Conservation (phyloP, 2,329 filamentous ascomycete species). For the Xylariaceae sp. region DNA sequence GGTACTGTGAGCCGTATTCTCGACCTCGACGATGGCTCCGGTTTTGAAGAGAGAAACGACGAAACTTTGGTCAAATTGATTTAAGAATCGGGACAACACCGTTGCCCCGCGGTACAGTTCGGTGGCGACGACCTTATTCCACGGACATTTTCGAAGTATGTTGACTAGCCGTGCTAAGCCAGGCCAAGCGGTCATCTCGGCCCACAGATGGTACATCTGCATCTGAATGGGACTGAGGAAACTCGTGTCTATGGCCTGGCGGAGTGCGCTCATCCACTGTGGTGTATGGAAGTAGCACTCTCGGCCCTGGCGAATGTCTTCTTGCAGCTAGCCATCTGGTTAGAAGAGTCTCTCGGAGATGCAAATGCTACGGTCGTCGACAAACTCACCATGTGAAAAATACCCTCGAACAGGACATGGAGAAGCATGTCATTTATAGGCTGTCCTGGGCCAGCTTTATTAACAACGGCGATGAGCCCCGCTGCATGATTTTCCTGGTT, state of each 20-base stretch:
- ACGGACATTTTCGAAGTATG: slow-evolving; percentile 19
- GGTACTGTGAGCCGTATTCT: slow-evolving; percentile 20
- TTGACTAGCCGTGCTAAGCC: slow-evolving; percentile 24
- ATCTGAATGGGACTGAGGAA: slow-evolving; percentile 18
- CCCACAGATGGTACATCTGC: slow-evolving; percentile 25
- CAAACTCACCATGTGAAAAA: slow-evolving; percentile 28
- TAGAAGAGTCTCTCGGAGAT: slow-evolving; percentile 5
- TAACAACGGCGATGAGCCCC: slow-evolving; percentile 28
- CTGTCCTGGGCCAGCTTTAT: slow-evolving; percentile 22
- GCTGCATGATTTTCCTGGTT: slow-evolving; percentile 29
- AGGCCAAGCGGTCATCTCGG: slow-evolving; percentile 28
- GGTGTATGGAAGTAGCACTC: slow-evolving; percentile 25
- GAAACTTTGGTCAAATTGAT: slow-evolving; percentile 20
- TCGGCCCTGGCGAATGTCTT: slow-evolving; percentile 26
- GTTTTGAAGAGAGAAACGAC: slow-evolving; percentile 18
- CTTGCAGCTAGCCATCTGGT: slow-evolving; percentile 25
- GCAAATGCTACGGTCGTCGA: not conserved
- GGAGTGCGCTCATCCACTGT: slow-evolving; percentile 24
- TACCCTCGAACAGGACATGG: slow-evolving; percentile 27
- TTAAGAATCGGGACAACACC: slow-evolving; percentile 21
- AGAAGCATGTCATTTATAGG: slow-evolving; percentile 25
- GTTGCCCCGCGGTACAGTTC: slow-evolving; percentile 23
- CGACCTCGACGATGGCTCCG: slow-evolving; percentile 23
- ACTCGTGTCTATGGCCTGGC: slow-evolving; percentile 21
- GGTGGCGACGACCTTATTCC: slow-evolving; percentile 23